Evolutionary conservation across 768 basidiomycete species (phyloP).

Genomic region (Mycena pura): DNA sequence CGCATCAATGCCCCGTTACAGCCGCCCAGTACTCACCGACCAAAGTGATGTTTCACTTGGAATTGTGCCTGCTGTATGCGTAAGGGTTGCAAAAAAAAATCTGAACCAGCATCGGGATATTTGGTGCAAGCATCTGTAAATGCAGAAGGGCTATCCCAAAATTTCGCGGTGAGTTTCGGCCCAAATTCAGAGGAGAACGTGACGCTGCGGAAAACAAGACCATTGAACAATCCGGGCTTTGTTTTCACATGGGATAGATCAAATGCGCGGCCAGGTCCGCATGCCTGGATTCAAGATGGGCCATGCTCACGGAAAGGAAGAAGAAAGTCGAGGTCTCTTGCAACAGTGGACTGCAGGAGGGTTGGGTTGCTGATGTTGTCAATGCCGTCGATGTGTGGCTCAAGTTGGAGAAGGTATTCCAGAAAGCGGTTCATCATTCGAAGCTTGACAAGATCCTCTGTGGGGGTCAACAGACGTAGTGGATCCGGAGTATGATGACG

Average conservation of each 20-base stretch:
- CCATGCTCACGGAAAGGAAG: conserved; percentile 11
- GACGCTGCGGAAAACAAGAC: not conserved
- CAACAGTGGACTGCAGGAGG: not conserved
- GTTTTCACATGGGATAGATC: not conserved
- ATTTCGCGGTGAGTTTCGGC: not conserved
- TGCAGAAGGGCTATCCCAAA: not conserved
- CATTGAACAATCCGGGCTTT: not conserved
- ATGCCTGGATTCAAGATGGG: not conserved
- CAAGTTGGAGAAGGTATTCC: not conserved
- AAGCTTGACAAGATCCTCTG: not conserved
- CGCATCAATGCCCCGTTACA: too few species aligned
- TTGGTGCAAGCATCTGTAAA: not conserved
- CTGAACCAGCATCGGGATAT: not conserved
- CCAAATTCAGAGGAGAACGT: not conserved
- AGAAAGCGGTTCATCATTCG: not conserved
- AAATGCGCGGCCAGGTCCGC: not conserved
- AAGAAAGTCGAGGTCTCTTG: not conserved
- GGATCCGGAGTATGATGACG: not conserved
- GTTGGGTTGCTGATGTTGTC: not conserved
- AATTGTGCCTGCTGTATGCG: conserved; percentile 6
- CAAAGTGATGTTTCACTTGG: not conserved
- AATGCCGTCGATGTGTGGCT: not conserved
- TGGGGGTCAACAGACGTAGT: not conserved
- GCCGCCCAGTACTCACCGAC: not conserved
- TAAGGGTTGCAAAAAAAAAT: conserved; percentile 2